These are phyloP conservation scores for Lippia alba DNA, from an alignment of 305 asterid genomes.

Conservation along the genomic window DNA sequence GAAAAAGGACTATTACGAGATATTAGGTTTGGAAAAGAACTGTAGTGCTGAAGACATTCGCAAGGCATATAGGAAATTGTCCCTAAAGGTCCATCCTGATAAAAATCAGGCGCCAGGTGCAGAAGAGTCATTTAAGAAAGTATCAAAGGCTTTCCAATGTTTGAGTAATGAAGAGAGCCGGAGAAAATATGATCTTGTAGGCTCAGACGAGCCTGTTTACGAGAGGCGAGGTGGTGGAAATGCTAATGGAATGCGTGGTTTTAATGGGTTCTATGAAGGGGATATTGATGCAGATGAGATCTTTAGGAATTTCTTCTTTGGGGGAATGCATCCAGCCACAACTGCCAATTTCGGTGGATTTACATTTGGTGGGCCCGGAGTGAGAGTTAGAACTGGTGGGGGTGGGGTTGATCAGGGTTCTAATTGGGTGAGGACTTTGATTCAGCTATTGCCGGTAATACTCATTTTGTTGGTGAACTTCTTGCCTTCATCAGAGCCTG, in stretches of 20 bases:
- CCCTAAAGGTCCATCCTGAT: slow-evolving; percentile 94
- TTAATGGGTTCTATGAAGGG: slow-evolving; percentile 70
- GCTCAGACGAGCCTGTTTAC: slow-evolving; percentile 77
- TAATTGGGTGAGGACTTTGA: slow-evolving; percentile 58
- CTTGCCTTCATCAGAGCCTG: slow-evolving; percentile 82
- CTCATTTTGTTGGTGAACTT: slow-evolving; percentile 76
- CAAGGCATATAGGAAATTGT: slow-evolving; percentile 85
- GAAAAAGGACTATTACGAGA: slow-evolving; percentile 90
- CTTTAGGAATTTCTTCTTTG: slow-evolving; percentile 89
- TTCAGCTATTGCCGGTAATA: slow-evolving; percentile 78
- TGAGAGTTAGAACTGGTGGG: slow-evolving; percentile 74
- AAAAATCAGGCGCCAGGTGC: slow-evolving; percentile 92
- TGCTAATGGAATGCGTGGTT: slow-evolving; percentile 69
- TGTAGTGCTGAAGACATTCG: slow-evolving; percentile 77
- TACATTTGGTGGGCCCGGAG: slow-evolving; percentile 79
- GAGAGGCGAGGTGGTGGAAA: slow-evolving; percentile 54
- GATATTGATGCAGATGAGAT: slow-evolving; percentile 92
- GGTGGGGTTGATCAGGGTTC: slow-evolving; percentile 71
- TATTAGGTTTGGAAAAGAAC: slow-evolving; percentile 77
- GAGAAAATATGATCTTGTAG: slow-evolving; percentile 68
- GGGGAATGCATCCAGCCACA: slow-evolving; percentile 82
- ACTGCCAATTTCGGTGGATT: slow-evolving; percentile 78
- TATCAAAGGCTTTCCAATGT: slow-evolving; percentile 93
- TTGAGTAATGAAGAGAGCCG: slow-evolving; percentile 80
- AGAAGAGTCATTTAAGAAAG: slow-evolving; percentile 94